phyloP scores from a whole-genome alignment of 306 rosid genomes.

The Trifolium dubium region DNA sequence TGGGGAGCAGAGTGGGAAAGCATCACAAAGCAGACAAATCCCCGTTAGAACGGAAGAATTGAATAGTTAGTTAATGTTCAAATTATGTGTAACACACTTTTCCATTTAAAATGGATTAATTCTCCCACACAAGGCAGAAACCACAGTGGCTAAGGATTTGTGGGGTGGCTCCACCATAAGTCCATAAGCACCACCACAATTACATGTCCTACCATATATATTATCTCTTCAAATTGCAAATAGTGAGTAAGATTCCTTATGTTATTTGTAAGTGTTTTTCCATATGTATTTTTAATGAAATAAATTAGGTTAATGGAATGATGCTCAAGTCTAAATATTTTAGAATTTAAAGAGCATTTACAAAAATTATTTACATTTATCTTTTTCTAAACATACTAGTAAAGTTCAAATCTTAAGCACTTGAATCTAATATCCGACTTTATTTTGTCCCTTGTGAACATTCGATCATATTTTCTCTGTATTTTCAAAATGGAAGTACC shows the following conservation, averaged over 20 bases:
- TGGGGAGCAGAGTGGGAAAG: constrained; percentile 36
- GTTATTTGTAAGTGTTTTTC: no score
- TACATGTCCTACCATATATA: background rate
- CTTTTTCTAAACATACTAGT: no score
- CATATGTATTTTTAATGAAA: no score
- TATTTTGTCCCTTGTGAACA: no score
- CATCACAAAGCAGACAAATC: constrained; percentile 58
- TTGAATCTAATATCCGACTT: no score
- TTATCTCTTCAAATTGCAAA: constrained; percentile 30
- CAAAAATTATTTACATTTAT: no score
- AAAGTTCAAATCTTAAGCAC: no score
- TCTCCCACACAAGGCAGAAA: background rate
- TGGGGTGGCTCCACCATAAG: constrained; percentile 56
- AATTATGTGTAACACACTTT: constrained; percentile 35
- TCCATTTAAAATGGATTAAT: constrained; percentile 33
- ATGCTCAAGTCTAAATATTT: no score
- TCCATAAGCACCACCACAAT: constrained; percentile 42
- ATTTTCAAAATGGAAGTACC: no score
- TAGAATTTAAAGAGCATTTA: no score
- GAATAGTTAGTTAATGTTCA: constrained; percentile 41
- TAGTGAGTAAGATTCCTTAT: background rate
- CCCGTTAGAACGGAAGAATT: constrained; percentile 56
- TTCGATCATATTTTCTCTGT: no score
- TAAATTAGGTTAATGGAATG: no score
- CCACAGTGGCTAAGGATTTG: constrained; percentile 36